Evolutionary conservation across 2,329 filamentous ascomycete genomes (phyloP).

Genomic region (Penicillium sp.): DNA sequence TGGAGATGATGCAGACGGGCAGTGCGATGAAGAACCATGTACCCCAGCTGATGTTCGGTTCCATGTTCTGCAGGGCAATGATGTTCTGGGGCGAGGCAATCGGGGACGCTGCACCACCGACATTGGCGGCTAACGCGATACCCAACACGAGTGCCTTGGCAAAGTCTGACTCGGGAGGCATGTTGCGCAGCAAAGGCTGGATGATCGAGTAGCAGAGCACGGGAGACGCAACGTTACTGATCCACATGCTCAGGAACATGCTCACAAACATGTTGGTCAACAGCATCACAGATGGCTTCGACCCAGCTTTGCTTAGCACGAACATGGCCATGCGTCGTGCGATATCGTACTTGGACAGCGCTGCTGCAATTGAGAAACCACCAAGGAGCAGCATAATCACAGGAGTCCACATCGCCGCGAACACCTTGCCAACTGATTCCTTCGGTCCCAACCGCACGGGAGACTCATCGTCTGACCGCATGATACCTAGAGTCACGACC

Average conservation of each 20-base stretch:
- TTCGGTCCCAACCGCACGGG: constrained; percentile 73
- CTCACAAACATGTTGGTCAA: constrained; percentile 99
- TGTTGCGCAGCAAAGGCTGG: constrained; percentile 90
- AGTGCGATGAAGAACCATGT: constrained; percentile 96
- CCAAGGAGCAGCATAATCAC: constrained; percentile 98
- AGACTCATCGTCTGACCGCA: constrained; percentile 70
- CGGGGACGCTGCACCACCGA: constrained; percentile 92
- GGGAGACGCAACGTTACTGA: constrained; percentile 95
- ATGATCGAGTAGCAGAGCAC: constrained; percentile 98
- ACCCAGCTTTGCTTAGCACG: constrained; percentile 93
- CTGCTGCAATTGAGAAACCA: constrained; percentile 92
- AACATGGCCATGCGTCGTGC: constrained; percentile 97
- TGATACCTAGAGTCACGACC: constrained; percentile 80
- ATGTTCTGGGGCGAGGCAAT: constrained; percentile 98
- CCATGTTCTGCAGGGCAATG: constrained; percentile 94
- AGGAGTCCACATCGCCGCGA: constrained; percentile 97
- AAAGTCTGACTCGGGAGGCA: constrained; percentile 86
- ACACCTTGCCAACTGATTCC: constrained; percentile 77
- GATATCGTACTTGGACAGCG: constrained; percentile 94
- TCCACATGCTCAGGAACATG: constrained; percentile 97
- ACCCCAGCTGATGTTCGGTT: constrained; percentile 85
- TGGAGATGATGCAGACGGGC: constrained; percentile 85
- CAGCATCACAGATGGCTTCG: constrained; percentile 80
- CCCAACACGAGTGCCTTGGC: constrained; percentile 93
- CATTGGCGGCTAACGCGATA: constrained; percentile 91